phyloP scores from a whole-genome alignment of 2,329 filamentous ascomycete genomes.

The Juglanconis sp. region DNA sequence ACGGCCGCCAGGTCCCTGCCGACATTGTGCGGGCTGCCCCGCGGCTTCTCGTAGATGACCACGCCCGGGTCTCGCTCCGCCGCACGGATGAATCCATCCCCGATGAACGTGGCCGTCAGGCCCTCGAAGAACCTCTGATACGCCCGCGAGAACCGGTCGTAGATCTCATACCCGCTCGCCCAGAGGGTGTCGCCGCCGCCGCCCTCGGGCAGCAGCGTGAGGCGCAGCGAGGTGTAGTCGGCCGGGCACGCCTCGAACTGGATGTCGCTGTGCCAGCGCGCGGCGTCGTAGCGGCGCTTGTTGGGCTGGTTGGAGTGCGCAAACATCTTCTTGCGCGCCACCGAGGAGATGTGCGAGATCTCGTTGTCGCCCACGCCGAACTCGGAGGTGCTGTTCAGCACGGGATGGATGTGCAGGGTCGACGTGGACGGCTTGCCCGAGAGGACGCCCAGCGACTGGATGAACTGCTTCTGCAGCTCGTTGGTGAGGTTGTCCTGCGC shows the following conservation, averaged over 20 bases:
- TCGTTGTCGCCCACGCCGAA: slow-evolving; percentile 37
- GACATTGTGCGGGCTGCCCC: slow-evolving; percentile 26
- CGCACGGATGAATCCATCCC: slow-evolving; percentile 34
- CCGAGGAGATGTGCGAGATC: slow-evolving; percentile 44
- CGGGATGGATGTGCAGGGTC: slow-evolving; percentile 45
- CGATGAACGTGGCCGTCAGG: slow-evolving; percentile 45
- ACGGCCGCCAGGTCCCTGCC: slow-evolving; percentile 21
- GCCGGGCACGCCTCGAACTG: slow-evolving; percentile 57
- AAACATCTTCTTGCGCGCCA: slow-evolving; percentile 32
- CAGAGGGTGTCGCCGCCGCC: slow-evolving; percentile 58
- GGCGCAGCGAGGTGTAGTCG: slow-evolving; percentile 59
- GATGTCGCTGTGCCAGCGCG: slow-evolving; percentile 52
- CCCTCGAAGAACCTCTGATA: slow-evolving; percentile 51
- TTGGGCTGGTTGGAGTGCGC: slow-evolving; percentile 22
- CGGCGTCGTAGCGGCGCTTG: slow-evolving; percentile 30
- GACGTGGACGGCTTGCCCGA: slow-evolving; percentile 45
- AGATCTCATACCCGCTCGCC: slow-evolving; percentile 61
- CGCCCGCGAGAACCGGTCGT: slow-evolving; percentile 50
- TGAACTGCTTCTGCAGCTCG: slow-evolving; percentile 44
- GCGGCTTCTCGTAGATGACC: slow-evolving; percentile 30
- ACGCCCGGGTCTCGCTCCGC: slow-evolving; percentile 27
- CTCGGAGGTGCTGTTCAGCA: slow-evolving; percentile 38
- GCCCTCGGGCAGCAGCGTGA: slow-evolving; percentile 53
- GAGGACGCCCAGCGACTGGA: slow-evolving; percentile 44
- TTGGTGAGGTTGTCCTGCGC: slow-evolving; percentile 42